Conservation (phyloP, 228 moss, liverwort and hornwort species). For the Sphagnum fallax region DNA sequence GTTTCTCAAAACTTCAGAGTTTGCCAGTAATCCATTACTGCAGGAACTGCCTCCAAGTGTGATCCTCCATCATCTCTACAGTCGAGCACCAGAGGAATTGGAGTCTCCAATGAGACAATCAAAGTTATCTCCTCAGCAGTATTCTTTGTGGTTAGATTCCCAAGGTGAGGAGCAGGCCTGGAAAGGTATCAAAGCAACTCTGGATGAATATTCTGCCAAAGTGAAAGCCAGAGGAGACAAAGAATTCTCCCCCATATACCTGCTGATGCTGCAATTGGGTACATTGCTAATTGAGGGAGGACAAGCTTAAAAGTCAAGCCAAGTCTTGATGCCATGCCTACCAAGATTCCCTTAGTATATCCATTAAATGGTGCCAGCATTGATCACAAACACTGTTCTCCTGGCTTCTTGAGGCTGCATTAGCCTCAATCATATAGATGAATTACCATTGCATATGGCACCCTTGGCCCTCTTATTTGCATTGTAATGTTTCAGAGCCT, state of each 20-base stretch:
- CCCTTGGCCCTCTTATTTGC: no score
- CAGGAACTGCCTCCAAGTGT: conserved; percentile 84
- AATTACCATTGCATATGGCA: no score
- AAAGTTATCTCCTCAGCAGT: conserved; percentile 68
- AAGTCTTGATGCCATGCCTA: no score
- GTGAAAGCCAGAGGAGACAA: conserved; percentile 86
- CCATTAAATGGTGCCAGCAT: no score
- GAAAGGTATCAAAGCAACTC: conserved; percentile 73
- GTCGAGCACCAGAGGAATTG: conserved; percentile 84
- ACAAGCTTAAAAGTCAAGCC: not conserved
- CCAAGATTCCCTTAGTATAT: no score
- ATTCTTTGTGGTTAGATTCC: conserved; percentile 90
- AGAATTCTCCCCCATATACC: conserved; percentile 89
- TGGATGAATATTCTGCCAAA: conserved; percentile 84
- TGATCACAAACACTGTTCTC: no score
- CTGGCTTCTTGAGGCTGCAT: no score
- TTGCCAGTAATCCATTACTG: conserved; percentile 55
- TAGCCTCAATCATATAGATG: no score
- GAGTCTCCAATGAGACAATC: conserved; percentile 79
- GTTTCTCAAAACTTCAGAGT: conserved; percentile 80
- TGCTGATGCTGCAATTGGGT: conserved; percentile 90
- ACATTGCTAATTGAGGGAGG: conserved; percentile 27
- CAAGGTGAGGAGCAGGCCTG: conserved; percentile 81
- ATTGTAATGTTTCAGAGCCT: no score
- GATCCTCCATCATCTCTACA: conserved; percentile 89